A percentile compares a stretch with the other conserved stretches of the same genome.
Conservation (phyloP, 2,329 filamentous ascomycete genomes). For the Ceratocystis colombiana region DNA sequence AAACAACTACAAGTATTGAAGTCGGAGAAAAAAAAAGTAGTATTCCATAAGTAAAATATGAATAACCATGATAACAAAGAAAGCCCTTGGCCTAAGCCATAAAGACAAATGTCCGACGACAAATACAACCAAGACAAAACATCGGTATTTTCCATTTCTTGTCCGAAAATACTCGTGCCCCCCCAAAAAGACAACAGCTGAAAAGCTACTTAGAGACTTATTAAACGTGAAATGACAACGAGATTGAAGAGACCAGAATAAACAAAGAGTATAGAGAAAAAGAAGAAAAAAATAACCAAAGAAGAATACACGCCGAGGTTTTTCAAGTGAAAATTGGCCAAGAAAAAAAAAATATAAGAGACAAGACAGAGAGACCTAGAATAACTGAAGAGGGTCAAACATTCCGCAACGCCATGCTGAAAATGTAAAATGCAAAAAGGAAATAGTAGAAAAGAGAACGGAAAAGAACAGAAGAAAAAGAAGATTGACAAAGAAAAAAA, state of each 20-base stretch:
- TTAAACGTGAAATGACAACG: constrained; percentile 11
- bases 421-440: constrained; percentile 6
- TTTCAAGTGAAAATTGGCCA: not conserved
- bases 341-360: not conserved
- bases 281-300: not conserved
- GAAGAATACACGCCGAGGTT: constrained; percentile 2
- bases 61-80: constrained; percentile 11
- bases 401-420: constrained; percentile 13
- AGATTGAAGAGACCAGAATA: constrained; percentile 7
- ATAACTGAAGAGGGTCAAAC: not conserved
- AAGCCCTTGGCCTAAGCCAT: too few species aligned
- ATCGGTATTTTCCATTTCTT: not conserved
- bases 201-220: constrained; percentile 2
- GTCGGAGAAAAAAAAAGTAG: not conserved
- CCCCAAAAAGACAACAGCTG: not conserved
- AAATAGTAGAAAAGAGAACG: constrained; percentile 9
- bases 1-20: not conserved
- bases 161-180: not conserved
- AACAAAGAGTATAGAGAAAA: not conserved
- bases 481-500: constrained; percentile 1
- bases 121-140: not conserved
- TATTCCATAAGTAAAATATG: constrained; percentile 8
- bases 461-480: not conserved
- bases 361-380: not conserved
- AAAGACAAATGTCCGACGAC: too few species aligned